phyloP scores from a whole-genome alignment of 495 filamentous ascomycete genomes.

The Cairneyella variabilis region DNA sequence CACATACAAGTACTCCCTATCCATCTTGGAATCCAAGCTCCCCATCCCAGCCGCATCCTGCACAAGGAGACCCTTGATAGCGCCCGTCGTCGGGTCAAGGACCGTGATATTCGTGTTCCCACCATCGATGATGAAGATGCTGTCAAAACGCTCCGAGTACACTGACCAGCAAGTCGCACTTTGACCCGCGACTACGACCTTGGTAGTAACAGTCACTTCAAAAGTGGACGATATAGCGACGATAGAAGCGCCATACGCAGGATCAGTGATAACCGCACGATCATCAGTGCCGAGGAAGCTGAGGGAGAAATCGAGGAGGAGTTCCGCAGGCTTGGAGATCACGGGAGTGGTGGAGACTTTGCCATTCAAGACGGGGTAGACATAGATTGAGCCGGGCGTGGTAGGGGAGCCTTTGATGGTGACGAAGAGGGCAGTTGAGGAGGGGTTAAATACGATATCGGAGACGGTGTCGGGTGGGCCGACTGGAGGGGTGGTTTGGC shows the following conservation, averaged over 20 bases:
- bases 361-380: constrained; percentile 21
- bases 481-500: constrained; percentile 24
- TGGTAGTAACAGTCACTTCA: constrained; percentile 16
- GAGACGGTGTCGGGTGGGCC: constrained; percentile 22
- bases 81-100: constrained; percentile 19
- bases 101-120: constrained; percentile 16
- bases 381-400: constrained; percentile 25
- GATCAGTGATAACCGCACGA: constrained; percentile 25
- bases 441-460: constrained; percentile 32
- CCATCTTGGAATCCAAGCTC: constrained; percentile 17
- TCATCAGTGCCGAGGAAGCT: constrained; percentile 25
- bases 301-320: constrained; percentile 26
- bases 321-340: constrained; percentile 16
- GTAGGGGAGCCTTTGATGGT: constrained; percentile 26
- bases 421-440: constrained; percentile 25
- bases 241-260: constrained; percentile 26
- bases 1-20: constrained; percentile 24
- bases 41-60: constrained; percentile 9
- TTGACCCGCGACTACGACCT: constrained; percentile 22
- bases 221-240: constrained; percentile 17
- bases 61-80: constrained; percentile 11
- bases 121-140: constrained; percentile 25
- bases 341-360: constrained; percentile 14
- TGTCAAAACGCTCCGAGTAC: constrained; percentile 20
- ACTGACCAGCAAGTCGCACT: constrained; percentile 27